phyloP scores from a whole-genome alignment of 768 basidiomycete species.

The Tephrocybe sp. region DNA sequence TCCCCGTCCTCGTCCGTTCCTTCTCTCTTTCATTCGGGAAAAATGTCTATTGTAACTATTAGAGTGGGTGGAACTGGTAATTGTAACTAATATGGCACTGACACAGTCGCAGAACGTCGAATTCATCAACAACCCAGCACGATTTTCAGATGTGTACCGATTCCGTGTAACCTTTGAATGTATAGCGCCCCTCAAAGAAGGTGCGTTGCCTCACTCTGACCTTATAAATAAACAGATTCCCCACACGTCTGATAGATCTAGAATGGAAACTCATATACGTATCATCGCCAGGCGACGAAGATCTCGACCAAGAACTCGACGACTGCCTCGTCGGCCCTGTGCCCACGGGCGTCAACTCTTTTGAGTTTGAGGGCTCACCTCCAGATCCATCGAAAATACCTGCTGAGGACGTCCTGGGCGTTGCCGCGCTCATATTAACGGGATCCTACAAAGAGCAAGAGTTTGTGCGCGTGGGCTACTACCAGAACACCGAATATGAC shows the following conservation, averaged over 20 bases:
- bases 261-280: slow-evolving; percentile 99
- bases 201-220: slow-evolving; percentile 33
- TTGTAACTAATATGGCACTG: neutral
- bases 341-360: slow-evolving; percentile 94
- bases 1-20: slow-evolving; percentile 2
- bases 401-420: slow-evolving; percentile 87
- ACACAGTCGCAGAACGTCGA: slow-evolving; percentile 63
- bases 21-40: slow-evolving; percentile 3
- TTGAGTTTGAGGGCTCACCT: slow-evolving; percentile 90
- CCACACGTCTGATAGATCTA: too few relatives aligned
- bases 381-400: slow-evolving; percentile 87
- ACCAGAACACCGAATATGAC: slow-evolving; percentile 99
- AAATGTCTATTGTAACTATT: slow-evolving; percentile 72
- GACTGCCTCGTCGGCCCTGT: slow-evolving; percentile 98
- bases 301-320: slow-evolving; percentile 96
- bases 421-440: slow-evolving; percentile 95
- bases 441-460: slow-evolving; percentile 97
- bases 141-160: slow-evolving; percentile 86
- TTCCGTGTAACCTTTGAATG: slow-evolving; percentile 98
- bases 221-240: neutral
- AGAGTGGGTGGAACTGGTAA: slow-evolving; percentile 40
- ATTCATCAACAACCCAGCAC: slow-evolving; percentile 91
- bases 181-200: slow-evolving; percentile 87
- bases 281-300: slow-evolving; percentile 87
- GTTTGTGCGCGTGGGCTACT: slow-evolving; percentile 99